Conservation (phyloP, 345 rosid species). For the Theobroma cacao region DNA sequence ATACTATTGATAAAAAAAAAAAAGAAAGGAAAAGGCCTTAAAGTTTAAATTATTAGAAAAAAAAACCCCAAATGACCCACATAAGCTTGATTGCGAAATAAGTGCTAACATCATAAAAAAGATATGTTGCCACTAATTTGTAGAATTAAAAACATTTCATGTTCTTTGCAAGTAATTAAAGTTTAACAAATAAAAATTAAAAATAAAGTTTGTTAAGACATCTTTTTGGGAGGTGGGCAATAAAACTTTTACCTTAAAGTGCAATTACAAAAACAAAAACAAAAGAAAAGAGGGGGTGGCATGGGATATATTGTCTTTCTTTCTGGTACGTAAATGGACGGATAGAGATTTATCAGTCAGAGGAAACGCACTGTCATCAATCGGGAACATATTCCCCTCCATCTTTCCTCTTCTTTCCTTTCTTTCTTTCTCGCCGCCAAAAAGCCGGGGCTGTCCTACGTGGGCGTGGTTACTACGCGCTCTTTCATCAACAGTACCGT, state of each 20-base stretch:
- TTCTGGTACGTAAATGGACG: constrained; percentile 25
- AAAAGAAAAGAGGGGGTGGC: neutral
- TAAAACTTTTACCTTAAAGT: neutral
- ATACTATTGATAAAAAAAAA: neutral
- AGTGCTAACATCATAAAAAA: constrained; percentile 13
- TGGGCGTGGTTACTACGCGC: constrained; percentile 66
- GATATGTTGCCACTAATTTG: neutral
- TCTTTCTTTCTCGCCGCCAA: constrained; percentile 20
- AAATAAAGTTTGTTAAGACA: neutral
- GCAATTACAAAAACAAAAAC: neutral
- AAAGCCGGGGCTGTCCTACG: constrained; percentile 23
- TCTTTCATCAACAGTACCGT: neutral
- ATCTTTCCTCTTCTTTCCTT: too few species aligned
- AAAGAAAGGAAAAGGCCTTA: too few species aligned
- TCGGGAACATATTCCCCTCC: constrained; percentile 56
- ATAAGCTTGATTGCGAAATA: constrained; percentile 24
- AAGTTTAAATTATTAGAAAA: neutral
- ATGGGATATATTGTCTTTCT: constrained; percentile 1
- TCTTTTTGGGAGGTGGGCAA: constrained; percentile 21
- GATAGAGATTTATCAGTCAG: constrained; percentile 32
- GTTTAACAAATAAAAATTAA: neutral
- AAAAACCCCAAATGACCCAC: neutral
- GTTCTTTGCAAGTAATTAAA: neutral
- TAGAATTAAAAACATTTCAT: neutral
- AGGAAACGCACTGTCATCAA: constrained; percentile 13